Conservation (phyloP, 2,329 filamentous ascomycete genomes). For the Fusarium dimerum region DNA sequence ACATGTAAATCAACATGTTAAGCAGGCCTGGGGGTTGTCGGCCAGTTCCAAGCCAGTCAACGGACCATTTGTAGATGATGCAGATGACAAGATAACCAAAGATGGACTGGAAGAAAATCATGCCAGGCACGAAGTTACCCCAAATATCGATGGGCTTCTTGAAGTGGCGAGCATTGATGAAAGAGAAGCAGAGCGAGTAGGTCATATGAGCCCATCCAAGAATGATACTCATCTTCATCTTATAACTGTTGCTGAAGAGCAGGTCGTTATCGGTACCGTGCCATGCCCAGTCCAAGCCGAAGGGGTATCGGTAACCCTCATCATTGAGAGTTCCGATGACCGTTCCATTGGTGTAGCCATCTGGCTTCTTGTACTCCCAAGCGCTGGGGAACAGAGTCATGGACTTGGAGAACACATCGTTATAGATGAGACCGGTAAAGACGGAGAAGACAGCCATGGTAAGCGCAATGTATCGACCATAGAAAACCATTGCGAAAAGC, state of each 20-base stretch:
- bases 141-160: conserved; percentile 93
- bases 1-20: conserved; percentile 99
- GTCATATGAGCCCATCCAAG: conserved; percentile 99
- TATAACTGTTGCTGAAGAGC: conserved; percentile 96
- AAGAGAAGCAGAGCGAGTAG: conserved; percentile 90
- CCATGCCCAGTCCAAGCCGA: conserved; percentile 95
- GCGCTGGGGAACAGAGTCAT: conserved; percentile 86
- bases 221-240: conserved; percentile 99
- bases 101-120: conserved; percentile 99
- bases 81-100: conserved; percentile 94
- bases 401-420: conserved; percentile 93
- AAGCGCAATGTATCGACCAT: conserved; percentile 96
- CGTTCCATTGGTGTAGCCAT: conserved; percentile 64
- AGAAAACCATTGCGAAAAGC: conserved; percentile 97
- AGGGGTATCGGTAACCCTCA: conserved; percentile 83
- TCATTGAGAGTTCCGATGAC: conserved; percentile 68
- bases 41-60: conserved; percentile 72
- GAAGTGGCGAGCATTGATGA: conserved; percentile 93
- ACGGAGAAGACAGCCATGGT: conserved; percentile 98
- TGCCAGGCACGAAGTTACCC: conserved; percentile 95
- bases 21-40: conserved; percentile 80
- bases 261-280: conserved; percentile 94
- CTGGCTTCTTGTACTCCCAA: conserved; percentile 77
- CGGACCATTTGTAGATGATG: conserved; percentile 95
- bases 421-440: conserved; percentile 96